These are phyloP conservation scores for Letharia columbiana DNA, from an alignment of 495 filamentous ascomycete species.

Conservation along the genomic window DNA sequence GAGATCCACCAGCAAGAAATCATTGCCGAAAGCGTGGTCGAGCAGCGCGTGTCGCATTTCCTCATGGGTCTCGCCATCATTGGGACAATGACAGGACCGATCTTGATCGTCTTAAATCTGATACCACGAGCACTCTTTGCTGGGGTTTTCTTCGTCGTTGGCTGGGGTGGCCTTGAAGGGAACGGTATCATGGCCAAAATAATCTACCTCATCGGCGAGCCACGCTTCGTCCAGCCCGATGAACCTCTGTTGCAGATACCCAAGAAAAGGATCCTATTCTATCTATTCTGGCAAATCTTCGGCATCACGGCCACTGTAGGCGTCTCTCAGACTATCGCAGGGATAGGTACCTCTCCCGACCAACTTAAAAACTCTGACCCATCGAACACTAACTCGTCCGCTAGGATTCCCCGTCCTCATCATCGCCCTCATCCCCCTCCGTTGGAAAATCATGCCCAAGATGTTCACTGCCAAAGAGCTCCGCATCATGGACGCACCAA, in stretches of 20 bases:
- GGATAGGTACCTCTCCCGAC: conserved; percentile 22
- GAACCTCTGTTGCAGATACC: conserved; percentile 31
- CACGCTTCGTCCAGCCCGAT: conserved; percentile 26
- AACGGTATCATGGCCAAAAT: conserved; percentile 37
- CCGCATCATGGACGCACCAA: conserved; percentile 33
- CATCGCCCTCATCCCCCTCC: conserved; percentile 33
- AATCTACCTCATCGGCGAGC: conserved; percentile 31
- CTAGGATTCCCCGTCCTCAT: conserved; percentile 38
- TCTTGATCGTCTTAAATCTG: conserved; percentile 35
- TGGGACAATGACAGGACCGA: conserved; percentile 40
- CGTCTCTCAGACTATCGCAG: conserved; percentile 38
- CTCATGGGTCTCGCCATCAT: conserved; percentile 34
- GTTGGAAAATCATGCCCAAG: conserved; percentile 31
- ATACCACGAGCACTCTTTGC: conserved; percentile 37
- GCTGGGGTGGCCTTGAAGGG: conserved; percentile 26
- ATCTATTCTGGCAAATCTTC: conserved; percentile 30
- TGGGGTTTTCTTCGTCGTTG: conserved; percentile 41
- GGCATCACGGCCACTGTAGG: conserved; percentile 34
- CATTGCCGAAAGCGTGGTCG: conserved; percentile 31
- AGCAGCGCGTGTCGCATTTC: conserved; percentile 39
- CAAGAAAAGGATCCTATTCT: conserved; percentile 28
- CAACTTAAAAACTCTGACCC: background rate
- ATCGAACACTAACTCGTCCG: conserved; percentile 1
- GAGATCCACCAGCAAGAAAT: conserved; percentile 26
- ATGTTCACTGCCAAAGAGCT: conserved; percentile 34